Conservation (phyloP, 768 basidiomycete species). For the Epithele typhae region DNA sequence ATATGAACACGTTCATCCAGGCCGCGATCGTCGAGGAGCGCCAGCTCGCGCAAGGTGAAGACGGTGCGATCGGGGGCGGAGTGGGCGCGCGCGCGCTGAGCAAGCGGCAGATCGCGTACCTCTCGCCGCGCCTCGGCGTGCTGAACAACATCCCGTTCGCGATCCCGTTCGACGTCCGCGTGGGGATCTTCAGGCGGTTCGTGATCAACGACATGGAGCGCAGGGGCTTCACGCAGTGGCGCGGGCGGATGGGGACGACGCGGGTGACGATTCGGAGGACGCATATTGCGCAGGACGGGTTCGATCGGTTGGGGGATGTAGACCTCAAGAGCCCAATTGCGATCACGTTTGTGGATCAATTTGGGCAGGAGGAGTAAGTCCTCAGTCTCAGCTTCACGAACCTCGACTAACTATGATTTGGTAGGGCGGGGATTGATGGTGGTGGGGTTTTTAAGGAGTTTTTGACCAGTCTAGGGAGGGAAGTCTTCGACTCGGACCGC, state of each 20-base stretch:
- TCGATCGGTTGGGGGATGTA: constrained; percentile 72
- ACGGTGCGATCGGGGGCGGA: not conserved
- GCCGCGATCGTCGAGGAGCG: constrained; percentile 81
- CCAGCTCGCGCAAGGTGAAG: constrained; percentile 34
- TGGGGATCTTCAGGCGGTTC: constrained; percentile 85
- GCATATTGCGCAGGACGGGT: constrained; percentile 86
- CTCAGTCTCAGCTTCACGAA: not conserved
- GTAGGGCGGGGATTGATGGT: constrained; percentile 88
- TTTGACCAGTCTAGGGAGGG: constrained; percentile 86
- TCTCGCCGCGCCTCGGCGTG: constrained; percentile 84
- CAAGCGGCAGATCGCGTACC: constrained; percentile 66
- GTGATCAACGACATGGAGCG: constrained; percentile 55
- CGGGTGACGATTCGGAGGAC: constrained; percentile 63
- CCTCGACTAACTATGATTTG: constrained; percentile 6
- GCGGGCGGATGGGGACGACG: constrained; percentile 22
- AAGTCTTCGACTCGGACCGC: constrained; percentile 92
- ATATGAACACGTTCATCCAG: constrained; percentile 72
- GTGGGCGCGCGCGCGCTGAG: constrained; percentile 32
- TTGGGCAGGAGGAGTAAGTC: constrained; percentile 77
- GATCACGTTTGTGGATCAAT: constrained; percentile 92
- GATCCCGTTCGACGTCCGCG: constrained; percentile 89
- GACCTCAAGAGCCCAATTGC: constrained; percentile 79
- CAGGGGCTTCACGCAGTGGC: constrained; percentile 18
- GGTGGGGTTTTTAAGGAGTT: constrained; percentile 99
- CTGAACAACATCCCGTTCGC: constrained; percentile 96